Evolutionary conservation across 1,284 basidiomycete species (phyloP), one percentile per base, ranked within the genome.

Genomic region (Ustilago trichophora): DNA sequence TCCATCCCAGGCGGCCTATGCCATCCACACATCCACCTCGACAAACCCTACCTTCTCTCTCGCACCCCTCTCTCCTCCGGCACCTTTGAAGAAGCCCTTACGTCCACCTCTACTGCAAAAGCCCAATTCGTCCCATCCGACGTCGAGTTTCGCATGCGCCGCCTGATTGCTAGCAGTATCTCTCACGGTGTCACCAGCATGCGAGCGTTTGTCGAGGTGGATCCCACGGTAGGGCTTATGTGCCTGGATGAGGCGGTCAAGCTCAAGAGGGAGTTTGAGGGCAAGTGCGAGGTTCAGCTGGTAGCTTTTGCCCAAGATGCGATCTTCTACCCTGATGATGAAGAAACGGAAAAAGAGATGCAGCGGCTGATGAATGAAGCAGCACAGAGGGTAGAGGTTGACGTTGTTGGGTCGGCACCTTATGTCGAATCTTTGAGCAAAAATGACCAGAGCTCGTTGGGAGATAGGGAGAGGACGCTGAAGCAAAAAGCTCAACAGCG

Each of bases 1-100:
- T 25, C 56, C 22, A 19, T 70, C n/a, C 69, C 69, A 1, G 69
- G 69, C 16, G 70, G 62, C 6, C 50, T 73, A 10, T 51, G 48
- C 11, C 70, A 72, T 35, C 55, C 67, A 5, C 70, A 72, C 58
- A 43, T 72, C 25, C 70, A 72, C 35, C 59, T 72, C 35, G 70
- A 72, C 48, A 72, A 71, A 29, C 50, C 60, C 21, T 72, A 43
- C 51, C 55, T 72, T 8, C 46, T 72, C 21, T 44, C 49, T 15
- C 34, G 50, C 29, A 57, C 48, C 13, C 25, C 43, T 2, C 41
- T 72, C 21, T 18, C 33, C 10, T 21, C 16, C 13, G 64, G 68
- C 12, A 58, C 58, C 0, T 72, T 72, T n/a, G 31, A 38, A 13
- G 69, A 72, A 36, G 69, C 69, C 0, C 62, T 72, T n/a, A 24